Percentiles rank a stretch among this genome's conserved stretches.
Evolutionary conservation across 2,329 filamentous ascomycete species (phyloP).

Genomic region (Scytalidium sp.): DNA sequence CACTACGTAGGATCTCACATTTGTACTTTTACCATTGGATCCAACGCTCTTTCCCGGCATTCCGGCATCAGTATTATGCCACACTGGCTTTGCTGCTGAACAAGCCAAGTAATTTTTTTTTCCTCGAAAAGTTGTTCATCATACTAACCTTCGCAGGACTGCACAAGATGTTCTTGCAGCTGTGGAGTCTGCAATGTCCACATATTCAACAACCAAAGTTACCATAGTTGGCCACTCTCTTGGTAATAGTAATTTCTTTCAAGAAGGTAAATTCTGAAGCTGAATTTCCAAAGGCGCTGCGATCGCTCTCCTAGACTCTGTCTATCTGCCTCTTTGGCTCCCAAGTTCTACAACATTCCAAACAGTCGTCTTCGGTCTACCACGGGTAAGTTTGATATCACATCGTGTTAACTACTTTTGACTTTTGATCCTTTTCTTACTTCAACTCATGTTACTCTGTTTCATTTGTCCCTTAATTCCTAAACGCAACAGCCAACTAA

Average conservation of each 20-base stretch:
- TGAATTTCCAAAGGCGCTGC: neutral
- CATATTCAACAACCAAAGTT: neutral
- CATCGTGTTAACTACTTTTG: too few species aligned
- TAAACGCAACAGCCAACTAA: neutral
- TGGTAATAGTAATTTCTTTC: neutral
- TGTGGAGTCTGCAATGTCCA: neutral
- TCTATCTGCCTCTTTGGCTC: constrained; percentile 2
- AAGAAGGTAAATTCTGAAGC: neutral
- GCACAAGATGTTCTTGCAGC: neutral
- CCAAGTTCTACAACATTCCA: neutral
- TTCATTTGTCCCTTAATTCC: neutral
- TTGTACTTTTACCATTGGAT: neutral
- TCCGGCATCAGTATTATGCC: neutral
- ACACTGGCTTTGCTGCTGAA: neutral
- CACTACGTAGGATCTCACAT: neutral
- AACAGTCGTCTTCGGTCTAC: neutral
- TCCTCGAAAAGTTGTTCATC: too few species aligned
- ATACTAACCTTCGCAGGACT: neutral
- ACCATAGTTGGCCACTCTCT: constrained; percentile 3
- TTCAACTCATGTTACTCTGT: too few species aligned
- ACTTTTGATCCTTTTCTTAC: too few species aligned
- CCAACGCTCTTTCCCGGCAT: constrained; percentile 1
- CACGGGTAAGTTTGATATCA: constrained; percentile 1
- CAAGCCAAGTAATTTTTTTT: constrained; percentile 1
- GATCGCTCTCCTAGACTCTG: constrained; percentile 3